A percentile compares a stretch with the other conserved stretches of the same genome.
Evolutionary conservation across 1,284 basidiomycete species (phyloP).

Genomic region (Hymenochaete sp.): DNA sequence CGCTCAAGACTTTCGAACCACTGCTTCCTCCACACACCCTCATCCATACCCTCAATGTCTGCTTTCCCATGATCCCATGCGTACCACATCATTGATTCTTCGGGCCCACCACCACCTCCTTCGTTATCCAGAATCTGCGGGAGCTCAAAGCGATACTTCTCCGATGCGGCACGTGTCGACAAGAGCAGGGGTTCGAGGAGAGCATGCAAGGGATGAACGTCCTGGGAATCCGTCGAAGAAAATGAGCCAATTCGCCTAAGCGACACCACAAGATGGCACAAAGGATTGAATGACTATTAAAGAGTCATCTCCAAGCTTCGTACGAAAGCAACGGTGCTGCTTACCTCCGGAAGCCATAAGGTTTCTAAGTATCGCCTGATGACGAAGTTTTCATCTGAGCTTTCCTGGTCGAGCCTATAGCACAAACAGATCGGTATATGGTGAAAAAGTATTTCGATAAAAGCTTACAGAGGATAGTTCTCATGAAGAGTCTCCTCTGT

Average conservation of each 20-base stretch:
- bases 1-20: constrained; percentile 61
- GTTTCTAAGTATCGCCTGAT: constrained; percentile 52
- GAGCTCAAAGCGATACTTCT: constrained; percentile 58
- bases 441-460: background rate
- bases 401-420: constrained; percentile 4
- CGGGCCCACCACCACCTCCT: constrained; percentile 49
- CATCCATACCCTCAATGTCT: constrained; percentile 14
- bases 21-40: constrained; percentile 39
- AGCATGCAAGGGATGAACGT: constrained; percentile 45
- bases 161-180: constrained; percentile 41
- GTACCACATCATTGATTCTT: constrained; percentile 69
- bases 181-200: constrained; percentile 51
- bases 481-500: constrained; percentile 12
- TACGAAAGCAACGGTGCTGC: constrained; percentile 1
- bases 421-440: background rate
- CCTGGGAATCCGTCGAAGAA: constrained; percentile 23
- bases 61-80: constrained; percentile 49
- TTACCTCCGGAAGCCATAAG: constrained; percentile 67
- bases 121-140: constrained; percentile 46
- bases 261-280: constrained; percentile 44
- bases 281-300: constrained; percentile 57
- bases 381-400: constrained; percentile 10
- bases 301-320: background rate
- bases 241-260: constrained; percentile 36
- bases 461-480: constrained; percentile 15